Evolutionary conservation across 2,329 filamentous ascomycete genomes (phyloP).

Genomic region (Coniochaeta ligniaria): DNA sequence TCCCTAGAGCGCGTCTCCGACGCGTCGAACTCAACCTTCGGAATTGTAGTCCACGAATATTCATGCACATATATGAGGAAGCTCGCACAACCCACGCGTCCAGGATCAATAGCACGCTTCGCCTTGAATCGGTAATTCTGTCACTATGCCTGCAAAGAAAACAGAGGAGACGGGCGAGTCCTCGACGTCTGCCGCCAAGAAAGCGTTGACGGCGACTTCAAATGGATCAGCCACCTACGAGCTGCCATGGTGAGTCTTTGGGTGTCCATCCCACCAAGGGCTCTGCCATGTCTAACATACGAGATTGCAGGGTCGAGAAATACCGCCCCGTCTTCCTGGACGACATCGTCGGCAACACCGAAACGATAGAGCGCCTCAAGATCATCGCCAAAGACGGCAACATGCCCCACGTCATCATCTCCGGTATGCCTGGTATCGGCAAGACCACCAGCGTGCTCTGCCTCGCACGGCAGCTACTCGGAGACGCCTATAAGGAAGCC

Average conservation of each 20-base stretch:
- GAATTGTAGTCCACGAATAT: neutral
- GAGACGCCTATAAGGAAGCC: conserved; percentile 93
- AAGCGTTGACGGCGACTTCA: conserved; percentile 40
- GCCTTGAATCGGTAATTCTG: neutral
- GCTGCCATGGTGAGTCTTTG: conserved; percentile 60
- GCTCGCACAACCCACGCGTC: neutral
- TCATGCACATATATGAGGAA: neutral
- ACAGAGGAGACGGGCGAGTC: conserved; percentile 51
- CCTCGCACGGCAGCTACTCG: conserved; percentile 82
- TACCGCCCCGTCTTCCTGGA: conserved; percentile 92
- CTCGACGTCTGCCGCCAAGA: conserved; percentile 52
- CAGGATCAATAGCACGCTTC: neutral
- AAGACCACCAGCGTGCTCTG: conserved; percentile 96
- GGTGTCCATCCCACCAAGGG: neutral
- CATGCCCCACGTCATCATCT: conserved; percentile 99
- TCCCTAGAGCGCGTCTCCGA: neutral
- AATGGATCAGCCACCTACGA: conserved; percentile 58
- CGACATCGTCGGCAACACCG: conserved; percentile 95
- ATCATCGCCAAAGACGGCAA: conserved; percentile 98
- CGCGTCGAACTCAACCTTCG: neutral
- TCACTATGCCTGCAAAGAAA: conserved; percentile 41
- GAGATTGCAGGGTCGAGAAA: conserved; percentile 78
- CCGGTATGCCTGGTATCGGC: conserved; percentile 98
- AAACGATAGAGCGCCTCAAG: conserved; percentile 94
- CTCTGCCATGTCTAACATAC: neutral